Conservation (phyloP, 2,329 filamentous ascomycete genomes). For the Fusarium oligoseptatum region DNA sequence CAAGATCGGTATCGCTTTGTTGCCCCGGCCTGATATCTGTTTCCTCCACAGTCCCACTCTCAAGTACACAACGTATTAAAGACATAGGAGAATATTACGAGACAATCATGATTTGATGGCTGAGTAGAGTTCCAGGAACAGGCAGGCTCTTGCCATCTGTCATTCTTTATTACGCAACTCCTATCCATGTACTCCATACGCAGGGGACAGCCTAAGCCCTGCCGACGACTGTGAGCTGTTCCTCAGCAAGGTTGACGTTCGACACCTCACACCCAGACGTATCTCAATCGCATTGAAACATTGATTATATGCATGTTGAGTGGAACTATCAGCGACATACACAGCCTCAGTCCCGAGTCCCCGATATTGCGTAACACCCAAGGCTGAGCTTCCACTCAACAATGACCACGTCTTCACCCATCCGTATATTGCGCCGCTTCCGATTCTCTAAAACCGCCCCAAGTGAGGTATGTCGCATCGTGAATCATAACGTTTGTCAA, state of each 20-base stretch:
- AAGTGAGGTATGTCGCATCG: constrained; percentile 36
- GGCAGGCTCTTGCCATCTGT: neutral
- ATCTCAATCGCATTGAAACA: neutral
- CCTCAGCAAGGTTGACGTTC: neutral
- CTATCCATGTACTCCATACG: neutral
- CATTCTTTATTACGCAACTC: neutral
- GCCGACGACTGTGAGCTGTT: neutral
- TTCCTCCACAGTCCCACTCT: neutral
- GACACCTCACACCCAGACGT: neutral
- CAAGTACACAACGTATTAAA: neutral
- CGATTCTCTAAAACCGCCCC: constrained; percentile 21
- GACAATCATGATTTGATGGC: neutral
- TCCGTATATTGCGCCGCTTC: constrained; percentile 31
- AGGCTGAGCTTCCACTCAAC: neutral
- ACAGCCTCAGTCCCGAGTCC: neutral
- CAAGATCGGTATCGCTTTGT: neutral
- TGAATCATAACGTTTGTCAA: constrained; percentile 42
- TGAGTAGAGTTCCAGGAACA: neutral
- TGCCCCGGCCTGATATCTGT: neutral
- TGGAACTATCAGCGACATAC: neutral
- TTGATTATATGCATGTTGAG: neutral
- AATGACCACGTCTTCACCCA: constrained; percentile 19
- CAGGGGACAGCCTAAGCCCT: neutral
- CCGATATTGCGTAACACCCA: neutral
- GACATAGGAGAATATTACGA: neutral